Conservation (phyloP, 1,284 basidiomycete genomes). For the Porodaedalea pini region DNA sequence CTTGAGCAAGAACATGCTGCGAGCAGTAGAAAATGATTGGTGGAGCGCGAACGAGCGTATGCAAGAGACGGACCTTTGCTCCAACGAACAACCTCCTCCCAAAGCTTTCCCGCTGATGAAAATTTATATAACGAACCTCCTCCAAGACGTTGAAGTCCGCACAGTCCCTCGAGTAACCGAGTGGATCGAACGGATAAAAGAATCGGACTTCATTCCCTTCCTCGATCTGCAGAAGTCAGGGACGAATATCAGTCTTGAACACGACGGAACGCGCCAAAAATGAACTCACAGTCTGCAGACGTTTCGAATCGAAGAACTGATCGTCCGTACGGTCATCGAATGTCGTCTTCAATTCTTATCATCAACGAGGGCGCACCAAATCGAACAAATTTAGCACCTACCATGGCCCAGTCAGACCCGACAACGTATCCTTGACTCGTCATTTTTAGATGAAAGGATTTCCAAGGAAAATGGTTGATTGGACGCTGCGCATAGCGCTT, state of each 20-base stretch:
- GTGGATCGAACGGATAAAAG: background rate
- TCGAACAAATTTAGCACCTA: too few relatives aligned
- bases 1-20: background rate
- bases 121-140: background rate
- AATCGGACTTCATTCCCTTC: conserved; percentile 1
- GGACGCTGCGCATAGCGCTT: background rate
- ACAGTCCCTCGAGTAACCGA: background rate
- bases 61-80: background rate
- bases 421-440: background rate
- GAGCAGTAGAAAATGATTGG: background rate
- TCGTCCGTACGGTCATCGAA: background rate
- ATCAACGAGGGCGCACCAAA: background rate
- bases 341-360: background rate
- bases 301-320: background rate
- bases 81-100: background rate
- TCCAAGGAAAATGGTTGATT: background rate
- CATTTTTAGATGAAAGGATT: too few relatives aligned
- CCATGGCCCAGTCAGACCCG: conserved; percentile 1
- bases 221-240: background rate
- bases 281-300: background rate
- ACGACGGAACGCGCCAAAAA: background rate
- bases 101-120: background rate
- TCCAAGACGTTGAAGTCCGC: background rate
- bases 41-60: background rate
- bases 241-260: background rate